These are phyloP conservation scores for Mycosphaerella sp. DNA, from an alignment of 2,329 filamentous ascomycete genomes.

Conservation along the genomic window DNA sequence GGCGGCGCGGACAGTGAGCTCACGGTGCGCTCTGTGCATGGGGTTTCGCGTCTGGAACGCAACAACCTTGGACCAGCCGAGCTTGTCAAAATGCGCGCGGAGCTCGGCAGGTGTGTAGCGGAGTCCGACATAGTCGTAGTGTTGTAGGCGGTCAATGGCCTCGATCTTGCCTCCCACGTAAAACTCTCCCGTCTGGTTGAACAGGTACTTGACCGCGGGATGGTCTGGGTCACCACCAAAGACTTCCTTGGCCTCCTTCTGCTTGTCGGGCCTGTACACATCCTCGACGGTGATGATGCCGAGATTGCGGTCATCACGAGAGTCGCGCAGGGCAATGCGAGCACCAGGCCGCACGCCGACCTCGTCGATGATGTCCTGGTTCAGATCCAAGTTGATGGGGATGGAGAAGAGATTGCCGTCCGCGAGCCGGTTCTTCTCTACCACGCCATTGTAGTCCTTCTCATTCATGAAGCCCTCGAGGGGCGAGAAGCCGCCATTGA, in stretches of 20 bases:
- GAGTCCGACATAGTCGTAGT: conserved; percentile 98
- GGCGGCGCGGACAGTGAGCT: conserved; percentile 93
- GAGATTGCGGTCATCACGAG: conserved; percentile 91
- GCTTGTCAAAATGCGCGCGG: conserved; percentile 96
- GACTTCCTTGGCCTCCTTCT: conserved; percentile 85
- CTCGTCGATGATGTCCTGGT: conserved; percentile 66
- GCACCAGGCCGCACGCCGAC: conserved; percentile 71
- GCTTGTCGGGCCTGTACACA: conserved; percentile 90
- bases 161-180: conserved; percentile 96
- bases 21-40: conserved; percentile 98
- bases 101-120: conserved; percentile 94
- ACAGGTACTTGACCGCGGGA: conserved; percentile 86
- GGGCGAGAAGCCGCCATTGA: conserved; percentile 96
- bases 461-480: conserved; percentile 98
- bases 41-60: conserved; percentile 99
- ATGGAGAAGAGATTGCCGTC: conserved; percentile 92
- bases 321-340: conserved; percentile 83
- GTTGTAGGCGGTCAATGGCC: conserved; percentile 88
- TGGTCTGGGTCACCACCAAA: conserved; percentile 86
- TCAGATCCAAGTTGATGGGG: conserved; percentile 89
- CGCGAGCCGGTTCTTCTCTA: conserved; percentile 77
- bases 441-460: conserved; percentile 93
- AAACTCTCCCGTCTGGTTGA: conserved; percentile 72
- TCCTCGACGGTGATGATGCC: conserved; percentile 95
- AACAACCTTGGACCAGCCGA: conserved; percentile 95